Conservation (phyloP, 345 rosid species). For the Capsella bursapastoris region DNA sequence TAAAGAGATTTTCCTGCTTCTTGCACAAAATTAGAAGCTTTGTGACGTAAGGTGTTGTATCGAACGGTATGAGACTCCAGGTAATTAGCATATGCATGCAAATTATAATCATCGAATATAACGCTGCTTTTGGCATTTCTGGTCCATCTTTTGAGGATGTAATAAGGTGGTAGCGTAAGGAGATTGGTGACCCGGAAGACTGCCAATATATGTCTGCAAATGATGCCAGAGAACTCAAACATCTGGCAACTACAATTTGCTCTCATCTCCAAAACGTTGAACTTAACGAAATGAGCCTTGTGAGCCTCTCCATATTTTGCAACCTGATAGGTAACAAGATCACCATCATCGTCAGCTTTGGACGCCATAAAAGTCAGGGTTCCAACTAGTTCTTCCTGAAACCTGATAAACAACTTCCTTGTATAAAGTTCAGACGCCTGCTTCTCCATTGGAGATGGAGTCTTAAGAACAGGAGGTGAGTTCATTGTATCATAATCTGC, state of each 20-base stretch:
- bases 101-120: slow-evolving; percentile 51
- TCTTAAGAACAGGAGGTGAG: slow-evolving; percentile 50
- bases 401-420: slow-evolving; percentile 49
- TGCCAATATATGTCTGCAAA: slow-evolving; percentile 67
- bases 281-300: slow-evolving; percentile 57
- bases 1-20: slow-evolving; percentile 57
- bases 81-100: slow-evolving; percentile 50
- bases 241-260: slow-evolving; percentile 70
- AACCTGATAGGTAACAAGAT: slow-evolving; percentile 52
- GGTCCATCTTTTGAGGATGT: slow-evolving; percentile 65
- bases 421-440: slow-evolving; percentile 56
- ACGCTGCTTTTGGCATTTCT: slow-evolving; percentile 65
- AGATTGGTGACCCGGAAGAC: slow-evolving; percentile 70
- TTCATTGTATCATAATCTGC: slow-evolving; percentile 58
- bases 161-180: slow-evolving; percentile 69
- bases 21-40: slow-evolving; percentile 64
- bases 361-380: slow-evolving; percentile 59
- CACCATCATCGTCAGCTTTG: slow-evolving; percentile 51
- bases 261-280: slow-evolving; percentile 64
- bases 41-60: slow-evolving; percentile 62
- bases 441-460: slow-evolving; percentile 62
- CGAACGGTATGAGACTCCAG: slow-evolving; percentile 66
- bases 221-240: slow-evolving; percentile 72
- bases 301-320: slow-evolving; percentile 67
- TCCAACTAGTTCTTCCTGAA: slow-evolving; percentile 60